Percentiles rank a stretch among this genome's conserved stretches.
Evolutionary conservation across 139 green algal species (phyloP).

Genomic region (Tetratostichococcus sp.): DNA sequence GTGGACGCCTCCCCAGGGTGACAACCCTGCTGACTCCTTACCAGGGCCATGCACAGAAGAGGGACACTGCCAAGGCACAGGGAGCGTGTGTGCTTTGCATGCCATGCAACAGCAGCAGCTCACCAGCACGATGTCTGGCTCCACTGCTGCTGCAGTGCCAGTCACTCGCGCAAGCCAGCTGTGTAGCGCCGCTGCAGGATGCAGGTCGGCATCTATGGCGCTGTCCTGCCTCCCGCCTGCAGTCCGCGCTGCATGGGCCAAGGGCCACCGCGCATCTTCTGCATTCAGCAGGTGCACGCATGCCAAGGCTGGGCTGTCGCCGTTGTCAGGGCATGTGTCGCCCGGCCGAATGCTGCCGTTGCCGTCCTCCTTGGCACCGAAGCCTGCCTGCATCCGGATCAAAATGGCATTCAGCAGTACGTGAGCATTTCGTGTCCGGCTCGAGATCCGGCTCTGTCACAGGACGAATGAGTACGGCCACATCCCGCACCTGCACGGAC

Average conservation of each 20-base stretch:
- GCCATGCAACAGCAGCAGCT: background rate
- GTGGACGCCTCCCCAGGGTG: too few relatives aligned
- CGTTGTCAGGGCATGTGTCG: too few relatives aligned
- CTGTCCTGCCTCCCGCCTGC: background rate
- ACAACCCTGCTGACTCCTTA: too few relatives aligned
- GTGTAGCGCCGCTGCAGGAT: background rate
- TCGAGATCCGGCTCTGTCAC: too few relatives aligned
- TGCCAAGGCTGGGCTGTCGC: background rate
- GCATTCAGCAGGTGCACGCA: background rate
- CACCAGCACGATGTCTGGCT: conserved; percentile 18
- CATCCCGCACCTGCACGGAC: too few relatives aligned
- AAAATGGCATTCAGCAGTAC: too few relatives aligned
- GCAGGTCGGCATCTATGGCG: background rate
- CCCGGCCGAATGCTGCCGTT: background rate
- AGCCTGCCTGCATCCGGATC: too few relatives aligned
- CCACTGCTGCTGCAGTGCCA: background rate
- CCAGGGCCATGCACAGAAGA: too few relatives aligned
- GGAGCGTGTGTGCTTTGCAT: background rate
- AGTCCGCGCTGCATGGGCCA: background rate
- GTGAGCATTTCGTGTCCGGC: too few relatives aligned
- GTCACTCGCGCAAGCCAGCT: background rate
- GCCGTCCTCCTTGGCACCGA: too few relatives aligned
- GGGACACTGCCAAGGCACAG: too few relatives aligned
- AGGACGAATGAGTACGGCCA: too few relatives aligned
- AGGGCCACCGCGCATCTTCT: background rate